phyloP scores from a whole-genome alignment of 768 basidiomycete species.

The Tulasnella sp. region DNA sequence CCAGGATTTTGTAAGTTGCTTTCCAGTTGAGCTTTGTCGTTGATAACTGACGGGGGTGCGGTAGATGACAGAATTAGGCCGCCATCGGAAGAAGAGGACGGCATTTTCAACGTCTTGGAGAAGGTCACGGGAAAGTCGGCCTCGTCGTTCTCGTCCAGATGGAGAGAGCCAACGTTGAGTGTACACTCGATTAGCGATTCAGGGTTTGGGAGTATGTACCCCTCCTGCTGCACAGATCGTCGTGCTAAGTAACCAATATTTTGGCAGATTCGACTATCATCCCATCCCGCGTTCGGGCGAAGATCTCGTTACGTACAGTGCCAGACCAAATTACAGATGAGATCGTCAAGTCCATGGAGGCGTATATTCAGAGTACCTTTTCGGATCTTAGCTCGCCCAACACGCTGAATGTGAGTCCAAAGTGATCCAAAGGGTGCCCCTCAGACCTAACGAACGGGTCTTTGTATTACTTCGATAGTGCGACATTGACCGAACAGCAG shows the following conservation, averaged over 20 bases:
- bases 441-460: background rate
- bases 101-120: slow-evolving; percentile 56
- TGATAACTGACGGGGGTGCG: background rate
- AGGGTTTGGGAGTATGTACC: slow-evolving; percentile 56
- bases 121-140: slow-evolving; percentile 54
- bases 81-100: slow-evolving; percentile 51
- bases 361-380: slow-evolving; percentile 50
- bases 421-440: background rate
- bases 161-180: slow-evolving; percentile 84
- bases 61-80: slow-evolving; percentile 67
- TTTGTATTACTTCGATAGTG: slow-evolving; percentile 35
- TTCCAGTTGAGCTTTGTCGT: background rate
- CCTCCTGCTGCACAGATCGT: background rate
- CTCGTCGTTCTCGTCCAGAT: slow-evolving; percentile 58
- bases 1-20: slow-evolving; percentile 66
- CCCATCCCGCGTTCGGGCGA: slow-evolving; percentile 68
- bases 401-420: slow-evolving; percentile 42
- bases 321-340: slow-evolving; percentile 77
- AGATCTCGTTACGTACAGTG: slow-evolving; percentile 83
- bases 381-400: slow-evolving; percentile 52
- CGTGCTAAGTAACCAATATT: background rate
- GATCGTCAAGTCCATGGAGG: slow-evolving; percentile 48
- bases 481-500: slow-evolving; percentile 66
- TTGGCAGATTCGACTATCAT: slow-evolving; percentile 72
- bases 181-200: slow-evolving; percentile 76